Base-by-base conservation (phyloP, 306 rosid genomes). In the Castanea sativa region DNA sequence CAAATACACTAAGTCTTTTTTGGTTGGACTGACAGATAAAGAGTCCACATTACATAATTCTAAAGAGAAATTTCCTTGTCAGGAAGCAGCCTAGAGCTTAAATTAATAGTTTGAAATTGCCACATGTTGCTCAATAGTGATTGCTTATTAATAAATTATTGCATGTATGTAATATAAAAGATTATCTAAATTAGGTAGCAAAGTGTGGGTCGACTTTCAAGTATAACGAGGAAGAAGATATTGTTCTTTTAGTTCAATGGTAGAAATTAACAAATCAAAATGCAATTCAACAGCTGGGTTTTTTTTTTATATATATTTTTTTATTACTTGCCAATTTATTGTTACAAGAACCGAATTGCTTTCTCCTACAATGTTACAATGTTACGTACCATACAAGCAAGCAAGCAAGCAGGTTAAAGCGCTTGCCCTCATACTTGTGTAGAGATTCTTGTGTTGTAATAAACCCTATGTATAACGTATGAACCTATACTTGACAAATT, bases 401-500 rank as follows among this genome's bases (percentile, higher is more conserved):
- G 9, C 35, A 21, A 19, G 35, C 25, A 68, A 80, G 79, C 83
- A 80, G 64, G 78, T 23, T 35, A 70, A 78, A 56, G 72, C 69
- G 69, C 18, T 73, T 25, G 38, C 32, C 55, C 29, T 14, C 20
- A 18, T 60, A 49, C 14, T 60, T 19, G 70, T 14, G 51, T 60
- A 14, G 59, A 5, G 69, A 20, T 61, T 11, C 75, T 77, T 68
- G 51, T 58, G 58, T 80, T 71, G 71, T 61, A 77, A 69, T 41
- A 83, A 83, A 76, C 82, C 87, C 86, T 71, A 18, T 30, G 79
- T 74, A 64, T 77, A 78, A 63, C 80, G 71, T 74, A 80, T 83
- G 80, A 78, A 82, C 68, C 83, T 76, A 77, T 51, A 20, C 25
- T 76, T 20, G 77, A 73, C 78, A 75, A 63, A 81, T 29, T 49